A percentile compares a stretch with the other conserved stretches of the same genome.
phyloP scores from a whole-genome alignment of 768 basidiomycete species.

The Lentinus brumalis region DNA sequence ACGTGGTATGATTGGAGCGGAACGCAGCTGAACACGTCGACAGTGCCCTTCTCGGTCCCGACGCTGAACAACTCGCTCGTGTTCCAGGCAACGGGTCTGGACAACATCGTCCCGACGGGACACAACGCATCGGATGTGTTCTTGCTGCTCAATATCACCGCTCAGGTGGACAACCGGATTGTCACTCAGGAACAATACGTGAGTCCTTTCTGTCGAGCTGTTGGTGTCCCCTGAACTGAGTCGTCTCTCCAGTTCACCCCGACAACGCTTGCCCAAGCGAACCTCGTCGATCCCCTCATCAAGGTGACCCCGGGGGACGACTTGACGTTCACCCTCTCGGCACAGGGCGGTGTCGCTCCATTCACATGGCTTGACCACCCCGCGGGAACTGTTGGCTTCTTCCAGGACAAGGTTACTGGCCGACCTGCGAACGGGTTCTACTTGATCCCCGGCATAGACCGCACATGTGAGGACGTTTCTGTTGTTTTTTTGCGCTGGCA shows the following conservation, averaged over 20 bases:
- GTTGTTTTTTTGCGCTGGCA: too few species aligned
- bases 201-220: conserved; percentile 25
- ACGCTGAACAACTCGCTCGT: conserved; percentile 53
- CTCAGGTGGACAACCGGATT: conserved; percentile 38
- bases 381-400: conserved; percentile 52
- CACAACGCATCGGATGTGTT: conserved; percentile 47
- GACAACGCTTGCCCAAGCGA: conserved; percentile 45
- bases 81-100: conserved; percentile 42
- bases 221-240: neutral
- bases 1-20: conserved; percentile 64
- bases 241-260: conserved; percentile 49
- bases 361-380: conserved; percentile 68
- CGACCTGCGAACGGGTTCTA: conserved; percentile 54
- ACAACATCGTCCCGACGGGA: conserved; percentile 47
- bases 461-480: too few species aligned
- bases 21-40: conserved; percentile 39
- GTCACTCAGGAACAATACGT: conserved; percentile 57
- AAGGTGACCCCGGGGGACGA: conserved; percentile 33
- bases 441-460: conserved; percentile 54
- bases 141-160: conserved; percentile 52
- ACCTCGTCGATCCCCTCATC: conserved; percentile 55
- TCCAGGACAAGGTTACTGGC: conserved; percentile 45
- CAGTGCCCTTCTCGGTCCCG: conserved; percentile 44
- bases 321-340: conserved; percentile 53
- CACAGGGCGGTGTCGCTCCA: conserved; percentile 52